These are phyloP conservation scores for Starmera caribaea DNA, from an alignment of 805 yeast genomes.

Conservation along the genomic window DNA sequence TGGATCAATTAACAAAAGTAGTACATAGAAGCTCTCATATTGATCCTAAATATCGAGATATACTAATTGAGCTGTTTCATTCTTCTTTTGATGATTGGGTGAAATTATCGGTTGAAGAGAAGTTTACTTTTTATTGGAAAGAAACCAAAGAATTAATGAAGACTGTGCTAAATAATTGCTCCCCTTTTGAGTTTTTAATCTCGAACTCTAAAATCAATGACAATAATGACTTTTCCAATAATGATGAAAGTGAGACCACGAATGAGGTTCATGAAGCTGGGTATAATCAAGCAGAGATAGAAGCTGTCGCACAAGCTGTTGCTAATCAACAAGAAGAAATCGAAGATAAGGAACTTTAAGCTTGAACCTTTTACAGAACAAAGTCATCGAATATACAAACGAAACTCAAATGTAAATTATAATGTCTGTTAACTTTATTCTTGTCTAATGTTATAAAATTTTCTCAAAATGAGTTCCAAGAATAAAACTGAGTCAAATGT, in stretches of 20 bases:
- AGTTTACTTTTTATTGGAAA: conserved; percentile 32
- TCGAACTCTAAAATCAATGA: not conserved
- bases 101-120: conserved; percentile 23
- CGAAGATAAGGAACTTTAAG: no score
- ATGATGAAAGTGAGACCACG: not conserved
- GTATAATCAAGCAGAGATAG: conserved; percentile 14
- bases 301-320: conserved; percentile 20
- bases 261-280: not conserved
- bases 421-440: not conserved
- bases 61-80: conserved; percentile 11
- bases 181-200: conserved; percentile 32
- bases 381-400: no score
- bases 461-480: conserved; percentile 59
- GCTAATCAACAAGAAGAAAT: conserved; percentile 5
- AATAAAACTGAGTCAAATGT: conserved; percentile 59
- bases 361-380: not conserved
- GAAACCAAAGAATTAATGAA: conserved; percentile 36
- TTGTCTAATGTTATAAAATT: conserved; percentile 46
- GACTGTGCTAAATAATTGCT: conserved; percentile 29
- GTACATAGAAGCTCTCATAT: no score
- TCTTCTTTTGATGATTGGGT: conserved; percentile 38
- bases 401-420: not conserved
- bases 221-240: not conserved
- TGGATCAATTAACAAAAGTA: no score
- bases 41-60: no score